Base-by-base conservation (phyloP, 495 filamentous ascomycete species). In the Lasiosphaeria miniovina region DNA sequence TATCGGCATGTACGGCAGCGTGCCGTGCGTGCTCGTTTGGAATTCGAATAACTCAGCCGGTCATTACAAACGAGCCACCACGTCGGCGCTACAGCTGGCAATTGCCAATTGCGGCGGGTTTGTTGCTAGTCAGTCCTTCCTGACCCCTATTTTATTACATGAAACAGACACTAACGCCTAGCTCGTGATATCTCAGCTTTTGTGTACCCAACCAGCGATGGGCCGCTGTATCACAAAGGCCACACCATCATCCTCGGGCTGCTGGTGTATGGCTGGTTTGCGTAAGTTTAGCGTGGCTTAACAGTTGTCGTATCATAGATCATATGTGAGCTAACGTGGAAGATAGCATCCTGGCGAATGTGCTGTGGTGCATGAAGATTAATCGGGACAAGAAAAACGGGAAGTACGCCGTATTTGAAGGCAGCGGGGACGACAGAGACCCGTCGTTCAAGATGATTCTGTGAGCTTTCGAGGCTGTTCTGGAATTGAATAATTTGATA, bases 21-120 rank as follows among this genome's bases (percentile, higher is more conserved):
- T 90, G 10, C 90, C 89, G 1, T 84, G 88, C 50, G 84, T 89
- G 24, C 78, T 95, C 4, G 88, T 85, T 0, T 95, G 90, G 90
- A 72, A 74, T 54, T 73, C 74, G 8, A 79, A 79, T 55, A 79
- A 79, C 57, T 77, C 75, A 15, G 74, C 76, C 24, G 76, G 76
- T 0, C 75, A 77, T 55, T 77, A 77, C 61, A 77, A 77, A 62
- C 63, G 76, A 43, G 74, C 74, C 1, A 79, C 76, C 1, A 75
- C 75, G 0, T 73, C 75, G 36, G 76, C 71, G 3, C 61, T 79
- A 45, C 78, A 82, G 61, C 70, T 82, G 49, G 74, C 71, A 3
- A 75, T 82, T 11, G 80, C 77, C 0, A 82, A 82, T 55, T 75
- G 72, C 6, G 80, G 77, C 35, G 80, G 4, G 0, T 77, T 82